These are phyloP conservation scores for Fusarium tupiense DNA, from an alignment of 2,329 filamentous ascomycete genomes.

Conservation along the genomic window DNA sequence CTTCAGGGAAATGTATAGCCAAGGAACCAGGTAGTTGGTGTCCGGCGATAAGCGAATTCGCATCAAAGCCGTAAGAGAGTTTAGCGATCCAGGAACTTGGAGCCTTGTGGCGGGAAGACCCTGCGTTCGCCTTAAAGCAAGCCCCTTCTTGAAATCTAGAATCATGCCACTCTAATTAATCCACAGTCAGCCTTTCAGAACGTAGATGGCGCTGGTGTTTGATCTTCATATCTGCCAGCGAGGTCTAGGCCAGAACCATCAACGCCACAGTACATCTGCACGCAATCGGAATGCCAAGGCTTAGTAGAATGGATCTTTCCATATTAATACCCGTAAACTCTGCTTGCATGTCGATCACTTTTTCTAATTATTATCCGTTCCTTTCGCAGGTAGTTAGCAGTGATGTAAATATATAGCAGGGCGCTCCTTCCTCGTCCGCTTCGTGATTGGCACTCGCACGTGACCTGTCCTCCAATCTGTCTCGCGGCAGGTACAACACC, in stretches of 20 bases:
- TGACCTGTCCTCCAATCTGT: background rate
- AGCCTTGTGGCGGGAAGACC: background rate
- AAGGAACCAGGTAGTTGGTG: background rate
- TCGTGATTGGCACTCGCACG: background rate
- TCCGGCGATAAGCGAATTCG: background rate
- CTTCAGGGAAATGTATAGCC: background rate
- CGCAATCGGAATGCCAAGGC: background rate
- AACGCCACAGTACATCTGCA: background rate
- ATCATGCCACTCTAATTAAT: background rate
- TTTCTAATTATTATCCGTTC: rapidly evolving
- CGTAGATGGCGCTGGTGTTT: background rate
- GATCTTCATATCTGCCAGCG: background rate
- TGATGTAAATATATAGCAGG: background rate
- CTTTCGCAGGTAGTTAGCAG: background rate
- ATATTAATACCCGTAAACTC: background rate
- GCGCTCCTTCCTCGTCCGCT: background rate
- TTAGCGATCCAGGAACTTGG: background rate
- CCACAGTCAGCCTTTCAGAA: background rate
- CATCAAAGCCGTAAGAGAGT: background rate
- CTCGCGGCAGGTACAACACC: background rate
- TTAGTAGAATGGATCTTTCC: background rate
- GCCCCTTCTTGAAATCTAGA: background rate
- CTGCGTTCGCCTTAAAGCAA: background rate
- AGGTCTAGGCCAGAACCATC: background rate
- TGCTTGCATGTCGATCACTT: background rate